Base-by-base conservation (phyloP, 208 protist genomes). In the Leptomonas pyrrhocoris region DNA sequence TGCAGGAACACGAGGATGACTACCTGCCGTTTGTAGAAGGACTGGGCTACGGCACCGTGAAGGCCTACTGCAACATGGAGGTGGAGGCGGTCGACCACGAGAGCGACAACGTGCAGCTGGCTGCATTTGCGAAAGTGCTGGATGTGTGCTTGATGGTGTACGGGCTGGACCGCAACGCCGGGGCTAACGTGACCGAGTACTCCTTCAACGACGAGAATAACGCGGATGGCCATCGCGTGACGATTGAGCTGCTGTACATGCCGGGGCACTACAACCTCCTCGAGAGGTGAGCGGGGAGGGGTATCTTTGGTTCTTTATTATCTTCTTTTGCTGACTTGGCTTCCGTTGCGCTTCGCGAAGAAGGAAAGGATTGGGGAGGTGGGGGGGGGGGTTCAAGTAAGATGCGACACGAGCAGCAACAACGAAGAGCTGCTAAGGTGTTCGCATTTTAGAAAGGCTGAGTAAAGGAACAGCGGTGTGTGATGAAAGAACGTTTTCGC, bases 241-340 rank as follows among this genome's bases (percentile, higher is more conserved):
- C 67, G n/a, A 73, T 81, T 11, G 42, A 83, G 53, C 82, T 95
- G 50, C 81, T 93, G 13, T 96, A 84, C 70, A 79, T 83, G 21
- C 91, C 91, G 7, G 91, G 91, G 1, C 91, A 96, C 59, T 96
- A 94, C 59, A 90, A 96, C 63, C 63, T 93, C 16, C 76, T 94
- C 0, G 74, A 81, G 36, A 46, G 40, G 28, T 70, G 49, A 71
- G 21, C 34, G 9, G 2, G 5, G 30, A 16, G 3, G 30, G 30
- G 8, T 54, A 4, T 40, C n/a, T 40, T 30, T 40, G 7, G 34
- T 16, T 57, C 18, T 23, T 57, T 34, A 13, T 21, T 25, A 57
- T 53, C 27, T 23, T 28, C 12, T 48, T 48, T 48, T n/a, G 11
- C 3, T 48, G 18, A n/a, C 3, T 7, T 19, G 43, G 4, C 5